Percentiles rank a stretch among this genome's conserved stretches.
Conservation (phyloP, 1,284 basidiomycete species). For the Naganishia albida region DNA sequence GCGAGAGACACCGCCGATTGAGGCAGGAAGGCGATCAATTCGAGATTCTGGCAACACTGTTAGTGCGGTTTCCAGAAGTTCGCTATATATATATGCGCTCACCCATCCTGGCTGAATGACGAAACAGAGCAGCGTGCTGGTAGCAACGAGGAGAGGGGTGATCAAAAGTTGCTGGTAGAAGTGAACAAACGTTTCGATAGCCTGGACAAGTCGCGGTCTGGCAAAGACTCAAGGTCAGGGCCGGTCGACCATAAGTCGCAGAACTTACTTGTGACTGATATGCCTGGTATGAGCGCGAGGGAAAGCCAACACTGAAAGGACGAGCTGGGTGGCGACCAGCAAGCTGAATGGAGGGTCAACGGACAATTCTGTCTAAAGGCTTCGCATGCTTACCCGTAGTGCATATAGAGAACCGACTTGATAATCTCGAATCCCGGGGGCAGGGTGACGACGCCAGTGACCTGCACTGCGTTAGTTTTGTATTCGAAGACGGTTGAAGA, state of each 20-base stretch:
- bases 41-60: slow-evolving; percentile 1
- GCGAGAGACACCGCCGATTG: slow-evolving; percentile 2
- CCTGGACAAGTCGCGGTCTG: not conserved
- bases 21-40: slow-evolving; percentile 1
- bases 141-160: slow-evolving; percentile 1
- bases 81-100: not conserved
- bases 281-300: not conserved
- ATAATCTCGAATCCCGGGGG: slow-evolving; percentile 5
- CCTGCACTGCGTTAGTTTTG: not conserved
- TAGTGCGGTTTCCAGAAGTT: not conserved
- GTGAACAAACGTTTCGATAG: not conserved
- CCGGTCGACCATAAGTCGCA: not conserved
- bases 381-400: slow-evolving; percentile 9
- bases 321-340: not conserved
- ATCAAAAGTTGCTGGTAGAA: slow-evolving; percentile 8
- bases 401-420: slow-evolving; percentile 10
- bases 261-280: no score
- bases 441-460: not conserved
- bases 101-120: slow-evolving; percentile 5
- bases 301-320: not conserved
- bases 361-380: not conserved
- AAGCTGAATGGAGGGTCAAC: not conserved
- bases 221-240: not conserved
- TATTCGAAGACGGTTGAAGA: no score
- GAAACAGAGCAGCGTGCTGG: slow-evolving; percentile 3